Evolutionary conservation across 202 grass and related monocot genomes (phyloP).

Genomic region (Setaria italica): DNA sequence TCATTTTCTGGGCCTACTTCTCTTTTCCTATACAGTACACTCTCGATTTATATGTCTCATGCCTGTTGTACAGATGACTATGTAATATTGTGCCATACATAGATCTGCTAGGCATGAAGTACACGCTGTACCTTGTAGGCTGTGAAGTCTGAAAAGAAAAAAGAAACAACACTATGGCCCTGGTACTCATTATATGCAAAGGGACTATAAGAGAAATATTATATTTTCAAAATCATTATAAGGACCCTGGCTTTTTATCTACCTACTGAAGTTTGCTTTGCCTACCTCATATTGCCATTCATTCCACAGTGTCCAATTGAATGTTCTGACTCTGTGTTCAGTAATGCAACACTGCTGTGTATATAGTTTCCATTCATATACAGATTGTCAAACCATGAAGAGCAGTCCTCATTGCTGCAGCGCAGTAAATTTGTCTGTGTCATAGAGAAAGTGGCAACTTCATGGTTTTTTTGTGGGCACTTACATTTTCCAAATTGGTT

Average conservation of each 20-base stretch:
- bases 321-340: slow-evolving; percentile 10
- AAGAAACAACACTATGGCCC: background rate
- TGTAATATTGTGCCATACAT: background rate
- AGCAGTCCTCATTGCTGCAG: background rate
- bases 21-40: too few species aligned
- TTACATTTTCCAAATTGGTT: slow-evolving; percentile 38
- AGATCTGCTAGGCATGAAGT: background rate
- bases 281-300: slow-evolving; percentile 21
- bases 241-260: background rate
- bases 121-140: background rate
- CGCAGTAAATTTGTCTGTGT: slow-evolving; percentile 11
- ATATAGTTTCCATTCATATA: background rate
- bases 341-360: background rate
- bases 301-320: background rate
- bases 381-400: slow-evolving; percentile 1
- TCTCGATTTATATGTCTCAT: too few species aligned
- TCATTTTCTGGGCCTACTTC: too few species aligned
- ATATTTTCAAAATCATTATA: slow-evolving; percentile 29
- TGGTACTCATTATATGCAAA: slow-evolving; percentile 23
- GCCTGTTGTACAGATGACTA: too few species aligned
- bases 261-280: slow-evolving; percentile 13
- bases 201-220: slow-evolving; percentile 4
- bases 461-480: slow-evolving; percentile 42
- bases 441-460: slow-evolving; percentile 13
- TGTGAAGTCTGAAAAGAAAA: background rate